Conservation (phyloP, 176 grass and related monocot genomes). For the Oropetium thomaeum region DNA sequence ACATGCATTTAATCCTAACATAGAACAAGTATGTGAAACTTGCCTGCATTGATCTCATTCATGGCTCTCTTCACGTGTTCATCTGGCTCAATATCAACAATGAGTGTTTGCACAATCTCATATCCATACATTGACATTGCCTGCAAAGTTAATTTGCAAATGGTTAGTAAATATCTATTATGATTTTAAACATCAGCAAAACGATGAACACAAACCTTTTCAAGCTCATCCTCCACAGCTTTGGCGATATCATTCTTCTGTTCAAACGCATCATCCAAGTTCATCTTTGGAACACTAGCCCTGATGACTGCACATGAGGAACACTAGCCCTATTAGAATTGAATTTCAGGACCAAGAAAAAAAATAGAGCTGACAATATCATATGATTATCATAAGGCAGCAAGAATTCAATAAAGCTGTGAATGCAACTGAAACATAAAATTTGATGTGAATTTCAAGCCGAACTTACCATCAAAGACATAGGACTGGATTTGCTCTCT, state of each 20-base stretch:
- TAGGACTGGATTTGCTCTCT: constrained; percentile 84
- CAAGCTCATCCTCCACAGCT: constrained; percentile 83
- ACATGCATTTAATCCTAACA: constrained; percentile 1
- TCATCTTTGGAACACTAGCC: constrained; percentile 86
- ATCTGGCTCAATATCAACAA: constrained; percentile 86
- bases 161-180: constrained; percentile 17
- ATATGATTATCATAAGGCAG: constrained; percentile 6
- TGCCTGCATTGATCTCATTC: constrained; percentile 94
- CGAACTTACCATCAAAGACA: constrained; percentile 81
- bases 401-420: not conserved
- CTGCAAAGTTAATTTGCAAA: constrained; percentile 34
- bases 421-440: not conserved
- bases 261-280: constrained; percentile 78
- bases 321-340: constrained; percentile 32
- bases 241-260: constrained; percentile 90
- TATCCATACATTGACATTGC: constrained; percentile 89
- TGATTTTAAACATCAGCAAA: constrained; percentile 4
- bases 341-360: not conserved
- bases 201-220: constrained; percentile 59
- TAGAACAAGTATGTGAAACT: constrained; percentile 9
- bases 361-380: constrained; percentile 4
- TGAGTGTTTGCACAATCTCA: constrained; percentile 86
- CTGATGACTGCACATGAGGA: constrained; percentile 67
- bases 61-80: constrained; percentile 79
- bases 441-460: constrained; percentile 13